A percentile compares a stretch with the other conserved stretches of the same genome.
These are phyloP conservation scores for Emergomyces orientalis DNA, from an alignment of 2,329 filamentous ascomycete species.

Conservation along the genomic window DNA sequence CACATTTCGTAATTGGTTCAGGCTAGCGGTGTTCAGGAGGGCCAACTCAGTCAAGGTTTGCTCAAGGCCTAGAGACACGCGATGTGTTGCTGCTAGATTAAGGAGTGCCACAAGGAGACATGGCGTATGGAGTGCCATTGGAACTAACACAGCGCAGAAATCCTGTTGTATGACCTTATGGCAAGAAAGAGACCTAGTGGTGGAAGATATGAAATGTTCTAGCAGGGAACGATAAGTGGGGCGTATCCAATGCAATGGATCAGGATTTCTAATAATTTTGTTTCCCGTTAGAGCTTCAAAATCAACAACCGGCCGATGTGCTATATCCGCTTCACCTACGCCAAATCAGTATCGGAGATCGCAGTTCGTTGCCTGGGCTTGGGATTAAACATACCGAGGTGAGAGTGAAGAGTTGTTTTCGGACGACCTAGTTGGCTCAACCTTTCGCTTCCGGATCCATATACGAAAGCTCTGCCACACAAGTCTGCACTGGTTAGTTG, in stretches of 20 bases:
- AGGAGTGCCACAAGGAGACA: conserved; percentile 17
- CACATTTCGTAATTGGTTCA: conserved; percentile 12
- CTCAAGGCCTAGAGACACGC: conserved; percentile 31
- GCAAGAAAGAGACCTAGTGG: conserved; percentile 24
- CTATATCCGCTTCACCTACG: neutral
- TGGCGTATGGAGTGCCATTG: conserved; percentile 18
- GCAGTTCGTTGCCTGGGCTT: neutral
- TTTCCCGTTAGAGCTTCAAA: neutral
- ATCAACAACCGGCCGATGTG: neutral
- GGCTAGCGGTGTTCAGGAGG: conserved; percentile 9
- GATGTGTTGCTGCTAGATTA: conserved; percentile 18
- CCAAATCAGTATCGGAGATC: neutral
- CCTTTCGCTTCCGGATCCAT: conserved; percentile 1
- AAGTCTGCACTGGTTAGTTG: neutral
- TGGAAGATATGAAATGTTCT: conserved; percentile 29
- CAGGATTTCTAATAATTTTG: conserved; percentile 6
- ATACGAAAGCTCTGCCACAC: conserved; percentile 5
- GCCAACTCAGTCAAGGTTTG: conserved; percentile 21
- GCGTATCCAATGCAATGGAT: conserved; percentile 8
- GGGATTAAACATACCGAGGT: neutral
- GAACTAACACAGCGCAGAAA: conserved; percentile 17
- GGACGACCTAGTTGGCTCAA: neutral
- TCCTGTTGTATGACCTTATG: conserved; percentile 17
- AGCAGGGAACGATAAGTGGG: conserved; percentile 13
- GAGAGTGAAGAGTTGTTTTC: neutral